phyloP scores from a whole-genome alignment of 1,284 basidiomycete genomes.

The Irpex sp. region DNA sequence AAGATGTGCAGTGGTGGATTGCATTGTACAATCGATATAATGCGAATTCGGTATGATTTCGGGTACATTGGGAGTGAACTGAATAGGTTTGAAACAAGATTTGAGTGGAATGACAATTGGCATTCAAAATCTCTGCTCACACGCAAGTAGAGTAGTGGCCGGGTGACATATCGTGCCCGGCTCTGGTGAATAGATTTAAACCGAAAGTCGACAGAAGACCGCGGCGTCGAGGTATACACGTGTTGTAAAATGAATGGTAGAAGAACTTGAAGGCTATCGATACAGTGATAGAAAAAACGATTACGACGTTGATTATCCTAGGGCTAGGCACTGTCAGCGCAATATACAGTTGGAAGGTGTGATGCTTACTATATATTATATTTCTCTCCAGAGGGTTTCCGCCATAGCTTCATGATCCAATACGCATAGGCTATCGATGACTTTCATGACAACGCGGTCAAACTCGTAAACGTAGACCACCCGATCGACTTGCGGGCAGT shows the following conservation, averaged over 20 bases:
- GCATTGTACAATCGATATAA: constrained; percentile 38
- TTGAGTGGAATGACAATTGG: background rate
- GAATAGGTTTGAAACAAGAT: background rate
- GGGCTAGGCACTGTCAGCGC: background rate
- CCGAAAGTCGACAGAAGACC: background rate
- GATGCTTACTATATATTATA: constrained; percentile 21
- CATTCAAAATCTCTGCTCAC: background rate
- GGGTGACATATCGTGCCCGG: background rate
- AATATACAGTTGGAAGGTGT: background rate
- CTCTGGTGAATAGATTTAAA: background rate
- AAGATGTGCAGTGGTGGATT: constrained; percentile 63
- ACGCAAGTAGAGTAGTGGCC: background rate
- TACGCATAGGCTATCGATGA: constrained; percentile 37
- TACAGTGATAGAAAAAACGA: background rate
- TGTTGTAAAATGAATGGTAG: background rate
- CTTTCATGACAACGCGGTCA: constrained; percentile 48
- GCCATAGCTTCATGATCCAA: constrained; percentile 38
- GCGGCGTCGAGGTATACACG: background rate
- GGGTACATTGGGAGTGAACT: background rate
- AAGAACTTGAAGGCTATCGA: constrained; percentile 1
- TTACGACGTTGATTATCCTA: background rate
- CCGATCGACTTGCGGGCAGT: constrained; percentile 45
- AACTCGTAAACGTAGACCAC: constrained; percentile 60
- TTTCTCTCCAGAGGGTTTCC: constrained; percentile 52
- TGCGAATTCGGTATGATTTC: background rate